A percentile compares a stretch with the other conserved stretches of the same genome.
These are phyloP conservation scores for Zymoseptoria tritici DNA, from an alignment of 2,329 filamentous ascomycete species.

Conservation along the genomic window DNA sequence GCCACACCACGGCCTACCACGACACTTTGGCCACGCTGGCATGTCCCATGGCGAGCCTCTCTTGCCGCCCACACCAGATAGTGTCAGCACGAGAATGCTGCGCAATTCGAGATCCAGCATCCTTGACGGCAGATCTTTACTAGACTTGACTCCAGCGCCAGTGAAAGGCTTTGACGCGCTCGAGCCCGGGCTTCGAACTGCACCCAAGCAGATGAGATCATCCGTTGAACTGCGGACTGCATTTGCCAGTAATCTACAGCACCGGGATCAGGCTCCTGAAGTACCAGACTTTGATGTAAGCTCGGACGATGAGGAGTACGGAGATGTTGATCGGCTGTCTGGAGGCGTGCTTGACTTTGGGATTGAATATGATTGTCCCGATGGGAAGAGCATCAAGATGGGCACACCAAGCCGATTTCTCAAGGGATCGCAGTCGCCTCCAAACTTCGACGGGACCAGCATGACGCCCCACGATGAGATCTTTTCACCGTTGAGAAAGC, in stretches of 20 bases:
- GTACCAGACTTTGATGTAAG: constrained; percentile 8
- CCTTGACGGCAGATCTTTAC: constrained; percentile 16
- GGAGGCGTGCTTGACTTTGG: constrained; percentile 17
- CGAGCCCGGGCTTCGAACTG: constrained; percentile 18
- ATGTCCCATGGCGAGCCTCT: constrained; percentile 22
- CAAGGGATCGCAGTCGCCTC: constrained; percentile 19
- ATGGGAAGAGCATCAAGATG: constrained; percentile 27
- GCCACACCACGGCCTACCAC: constrained; percentile 5
- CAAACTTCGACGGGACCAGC: constrained; percentile 18
- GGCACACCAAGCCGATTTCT: constrained; percentile 32
- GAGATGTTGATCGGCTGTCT: constrained; percentile 3
- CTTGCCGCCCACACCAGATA: constrained; percentile 30
- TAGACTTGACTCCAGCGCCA: constrained; percentile 18
- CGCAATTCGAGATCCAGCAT: constrained; percentile 27
- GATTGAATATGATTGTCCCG: constrained; percentile 25
- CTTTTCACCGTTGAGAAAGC: constrained; percentile 9
- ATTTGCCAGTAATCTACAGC: constrained; percentile 17
- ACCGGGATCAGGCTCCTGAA: constrained; percentile 12
- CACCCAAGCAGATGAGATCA: constrained; percentile 24
- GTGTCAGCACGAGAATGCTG: constrained; percentile 27
- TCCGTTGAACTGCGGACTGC: constrained; percentile 25
- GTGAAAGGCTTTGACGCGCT: constrained; percentile 17
- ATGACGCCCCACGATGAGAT: constrained; percentile 8
- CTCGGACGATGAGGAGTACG: constrained; percentile 14
- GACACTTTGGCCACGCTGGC: constrained; percentile 14